Percentiles rank a stretch among this genome's conserved stretches.
Conservation (phyloP, 2,329 filamentous ascomycete genomes). For the Alternaria sp. region DNA sequence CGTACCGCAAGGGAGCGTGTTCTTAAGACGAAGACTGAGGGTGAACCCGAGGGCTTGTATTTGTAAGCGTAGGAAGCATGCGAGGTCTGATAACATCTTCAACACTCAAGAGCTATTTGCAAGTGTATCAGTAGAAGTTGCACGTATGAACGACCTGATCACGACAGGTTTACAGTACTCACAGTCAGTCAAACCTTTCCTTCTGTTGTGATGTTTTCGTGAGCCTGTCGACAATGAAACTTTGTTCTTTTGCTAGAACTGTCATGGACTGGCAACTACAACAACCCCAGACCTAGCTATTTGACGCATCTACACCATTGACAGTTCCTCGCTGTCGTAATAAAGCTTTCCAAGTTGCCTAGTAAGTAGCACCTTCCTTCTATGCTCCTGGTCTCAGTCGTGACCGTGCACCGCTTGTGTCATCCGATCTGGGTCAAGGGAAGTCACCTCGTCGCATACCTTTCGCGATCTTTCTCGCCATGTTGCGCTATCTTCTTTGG, state of each 20-base stretch:
- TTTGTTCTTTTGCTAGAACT: neutral
- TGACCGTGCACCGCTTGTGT: neutral
- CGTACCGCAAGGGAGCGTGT: conserved; percentile 90
- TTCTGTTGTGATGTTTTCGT: neutral
- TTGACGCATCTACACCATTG: neutral
- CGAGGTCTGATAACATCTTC: conserved; percentile 10
- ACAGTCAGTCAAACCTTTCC: neutral
- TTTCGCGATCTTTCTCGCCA: neutral
- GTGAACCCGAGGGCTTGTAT: conserved; percentile 97
- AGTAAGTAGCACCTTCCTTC: neutral
- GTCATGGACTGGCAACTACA: neutral
- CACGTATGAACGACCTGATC: conserved; percentile 3
- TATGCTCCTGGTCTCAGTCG: neutral
- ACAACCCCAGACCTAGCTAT: neutral
- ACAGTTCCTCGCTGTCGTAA: neutral
- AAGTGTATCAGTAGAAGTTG: conserved; percentile 31
- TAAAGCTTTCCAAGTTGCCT: neutral
- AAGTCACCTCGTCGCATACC: neutral
- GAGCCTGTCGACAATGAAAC: neutral
- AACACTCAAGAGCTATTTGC: conserved; percentile 10
- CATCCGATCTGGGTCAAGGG: neutral
- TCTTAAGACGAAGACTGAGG: conserved; percentile 97
- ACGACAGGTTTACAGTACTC: conserved; percentile 18
- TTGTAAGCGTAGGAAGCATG: conserved; percentile 68
- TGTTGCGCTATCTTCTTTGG: neutral